Percentiles rank a stretch among this genome's conserved stretches.
These are phyloP conservation scores for Mucor circinelloides DNA, from an alignment of 371 early-diverging fungal genomes.

Conservation along the genomic window DNA sequence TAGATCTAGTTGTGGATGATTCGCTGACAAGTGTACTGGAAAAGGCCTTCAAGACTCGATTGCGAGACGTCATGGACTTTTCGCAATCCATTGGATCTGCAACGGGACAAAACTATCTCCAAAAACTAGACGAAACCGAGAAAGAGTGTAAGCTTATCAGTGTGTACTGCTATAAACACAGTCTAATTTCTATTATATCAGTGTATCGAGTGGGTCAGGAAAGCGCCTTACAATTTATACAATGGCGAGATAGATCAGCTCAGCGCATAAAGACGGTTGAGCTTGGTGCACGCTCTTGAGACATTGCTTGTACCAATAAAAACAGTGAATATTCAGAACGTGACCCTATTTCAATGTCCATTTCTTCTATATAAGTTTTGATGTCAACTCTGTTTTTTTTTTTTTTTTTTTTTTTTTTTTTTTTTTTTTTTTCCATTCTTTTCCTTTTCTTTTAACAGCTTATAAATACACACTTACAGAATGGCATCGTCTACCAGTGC, in stretches of 20 bases:
- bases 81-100: constrained; percentile 36
- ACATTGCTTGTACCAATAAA: constrained; percentile 1
- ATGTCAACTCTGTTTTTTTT: too few relatives aligned
- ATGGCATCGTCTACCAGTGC: neutral
- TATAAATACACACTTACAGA: neutral
- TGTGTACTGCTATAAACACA: neutral
- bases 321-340: neutral
- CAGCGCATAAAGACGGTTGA: constrained; percentile 22
- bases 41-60: constrained; percentile 42
- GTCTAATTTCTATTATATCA: neutral
- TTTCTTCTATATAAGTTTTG: neutral
- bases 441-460: neutral
- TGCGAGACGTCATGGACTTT: constrained; percentile 43
- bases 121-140: constrained; percentile 52
- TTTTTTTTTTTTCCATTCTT: neutral
- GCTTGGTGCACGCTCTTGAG: constrained; percentile 3
- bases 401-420: constrained; percentile 1
- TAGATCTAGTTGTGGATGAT: constrained; percentile 35
- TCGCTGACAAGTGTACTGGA: constrained; percentile 31
- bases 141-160: constrained; percentile 41
- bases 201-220: constrained; percentile 47
- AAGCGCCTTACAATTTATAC: constrained; percentile 28
- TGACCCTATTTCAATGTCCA: constrained; percentile 1
- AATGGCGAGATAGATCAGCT: constrained; percentile 35
- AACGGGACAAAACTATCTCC: constrained; percentile 38